These are phyloP conservation scores for Phyllosticta paracitricarpa DNA, from an alignment of 2,329 filamentous ascomycete species.

Conservation along the genomic window DNA sequence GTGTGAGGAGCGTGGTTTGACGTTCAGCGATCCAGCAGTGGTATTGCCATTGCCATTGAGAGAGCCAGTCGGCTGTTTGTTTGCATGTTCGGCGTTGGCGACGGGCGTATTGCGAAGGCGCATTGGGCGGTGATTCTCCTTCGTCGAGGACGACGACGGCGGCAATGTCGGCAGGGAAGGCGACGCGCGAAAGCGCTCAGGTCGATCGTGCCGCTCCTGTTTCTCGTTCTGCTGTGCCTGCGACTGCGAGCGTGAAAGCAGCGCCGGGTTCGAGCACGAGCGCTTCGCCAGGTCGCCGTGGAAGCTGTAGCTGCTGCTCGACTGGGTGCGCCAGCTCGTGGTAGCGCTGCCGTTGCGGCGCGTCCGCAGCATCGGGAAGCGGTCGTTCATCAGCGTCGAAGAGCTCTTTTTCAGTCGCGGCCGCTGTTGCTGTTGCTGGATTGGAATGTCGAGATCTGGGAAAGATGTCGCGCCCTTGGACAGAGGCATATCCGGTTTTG, in stretches of 20 bases:
- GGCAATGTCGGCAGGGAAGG: neutral
- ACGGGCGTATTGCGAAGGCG: neutral
- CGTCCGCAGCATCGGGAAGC: conserved; percentile 32
- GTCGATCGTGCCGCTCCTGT: too few relatives aligned
- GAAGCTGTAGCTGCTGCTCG: neutral
- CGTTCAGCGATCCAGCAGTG: neutral
- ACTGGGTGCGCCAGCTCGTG: conserved; percentile 7
- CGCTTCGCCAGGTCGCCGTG: conserved; percentile 4
- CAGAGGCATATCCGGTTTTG: neutral
- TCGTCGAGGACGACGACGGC: neutral
- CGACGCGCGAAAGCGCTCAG: neutral
- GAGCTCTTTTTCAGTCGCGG: conserved; percentile 9
- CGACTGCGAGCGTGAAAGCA: neutral
- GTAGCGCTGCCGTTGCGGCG: conserved; percentile 20
- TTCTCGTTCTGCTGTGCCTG: neutral
- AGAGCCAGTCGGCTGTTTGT: neutral
- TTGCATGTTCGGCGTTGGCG: neutral
- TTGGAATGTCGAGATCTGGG: neutral
- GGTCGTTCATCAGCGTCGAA: conserved; percentile 35
- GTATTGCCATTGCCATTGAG: neutral
- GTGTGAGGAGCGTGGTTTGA: neutral
- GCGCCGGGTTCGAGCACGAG: conserved; percentile 10
- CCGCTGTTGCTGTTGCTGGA: neutral
- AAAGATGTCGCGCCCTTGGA: neutral
- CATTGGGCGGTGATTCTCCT: neutral